These are phyloP conservation scores for Cercospora sojina DNA, from an alignment of 2,329 filamentous ascomycete species.

Conservation along the genomic window DNA sequence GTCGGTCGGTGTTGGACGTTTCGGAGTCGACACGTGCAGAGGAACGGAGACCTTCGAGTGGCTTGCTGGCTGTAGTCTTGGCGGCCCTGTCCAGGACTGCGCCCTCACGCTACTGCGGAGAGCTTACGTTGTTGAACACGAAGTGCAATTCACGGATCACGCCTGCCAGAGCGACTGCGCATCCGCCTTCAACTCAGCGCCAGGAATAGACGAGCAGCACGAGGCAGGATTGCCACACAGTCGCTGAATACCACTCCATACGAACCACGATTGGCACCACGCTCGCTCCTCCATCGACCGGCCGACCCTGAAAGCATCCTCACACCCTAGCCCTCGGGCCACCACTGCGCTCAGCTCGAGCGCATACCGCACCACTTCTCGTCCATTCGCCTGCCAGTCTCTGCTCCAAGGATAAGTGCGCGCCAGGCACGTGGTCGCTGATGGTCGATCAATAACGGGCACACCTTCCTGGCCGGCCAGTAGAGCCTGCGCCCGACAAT, in stretches of 20 bases:
- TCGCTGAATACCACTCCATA: background rate
- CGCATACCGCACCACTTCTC: background rate
- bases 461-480: conserved; percentile 21
- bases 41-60: background rate
- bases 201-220: background rate
- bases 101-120: conserved; percentile 3
- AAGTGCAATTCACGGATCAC: background rate
- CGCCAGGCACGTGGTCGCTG: conserved; percentile 6
- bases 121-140: conserved; percentile 7
- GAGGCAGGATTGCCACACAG: background rate
- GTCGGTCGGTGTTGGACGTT: conserved; percentile 1
- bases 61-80: background rate
- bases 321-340: conserved; percentile 4
- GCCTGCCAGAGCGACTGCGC: conserved; percentile 3
- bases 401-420: background rate
- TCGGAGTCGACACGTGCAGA: conserved; percentile 4
- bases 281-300: background rate
- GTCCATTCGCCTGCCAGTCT: background rate
- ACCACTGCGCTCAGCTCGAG: background rate
- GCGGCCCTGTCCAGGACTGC: background rate
- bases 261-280: background rate
- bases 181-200: background rate
- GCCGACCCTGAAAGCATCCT: background rate
- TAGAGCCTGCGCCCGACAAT: conserved; percentile 34
- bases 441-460: conserved; percentile 21